These are phyloP conservation scores for Zangia roseola DNA, from an alignment of 768 basidiomycete genomes.

Conservation along the genomic window DNA sequence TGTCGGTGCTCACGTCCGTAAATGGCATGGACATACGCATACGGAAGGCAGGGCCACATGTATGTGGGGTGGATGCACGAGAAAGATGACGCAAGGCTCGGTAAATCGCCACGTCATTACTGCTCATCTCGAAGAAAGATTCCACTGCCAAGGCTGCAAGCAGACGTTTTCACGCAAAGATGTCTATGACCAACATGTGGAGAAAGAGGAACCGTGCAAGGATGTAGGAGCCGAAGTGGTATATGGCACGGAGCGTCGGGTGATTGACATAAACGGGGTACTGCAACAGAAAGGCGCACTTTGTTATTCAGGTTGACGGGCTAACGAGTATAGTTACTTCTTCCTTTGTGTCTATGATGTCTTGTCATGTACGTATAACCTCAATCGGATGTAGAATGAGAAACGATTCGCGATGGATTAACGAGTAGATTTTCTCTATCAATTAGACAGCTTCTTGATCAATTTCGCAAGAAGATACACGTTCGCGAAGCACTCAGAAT, in stretches of 20 bases:
- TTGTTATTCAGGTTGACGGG: neutral
- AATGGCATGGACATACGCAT: conserved; percentile 1
- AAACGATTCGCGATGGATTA: too few relatives aligned
- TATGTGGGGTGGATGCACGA: conserved; percentile 4
- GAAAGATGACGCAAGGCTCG: conserved; percentile 3
- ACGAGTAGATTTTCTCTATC: too few relatives aligned
- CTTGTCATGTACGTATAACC: too few relatives aligned
- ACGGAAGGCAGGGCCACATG: neutral
- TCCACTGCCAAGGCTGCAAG: conserved; percentile 5
- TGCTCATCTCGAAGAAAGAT: conserved; percentile 4
- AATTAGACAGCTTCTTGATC: too few relatives aligned
- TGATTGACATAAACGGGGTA: neutral
- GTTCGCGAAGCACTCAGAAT: too few relatives aligned
- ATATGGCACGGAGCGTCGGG: neutral
- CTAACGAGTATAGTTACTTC: too few relatives aligned
- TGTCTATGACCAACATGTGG: conserved; percentile 5
- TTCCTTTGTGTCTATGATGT: too few relatives aligned
- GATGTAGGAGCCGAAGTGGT: neutral
- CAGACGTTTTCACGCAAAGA: conserved; percentile 2
- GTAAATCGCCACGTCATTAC: conserved; percentile 10
- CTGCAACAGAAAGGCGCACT: neutral
- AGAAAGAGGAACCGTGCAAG: neutral
- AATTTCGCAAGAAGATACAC: too few relatives aligned
- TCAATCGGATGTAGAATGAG: too few relatives aligned
- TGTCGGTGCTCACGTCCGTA: conserved; percentile 7